These are phyloP conservation scores for Persicaria tinctoria DNA, from an alignment of 148 eudicot genomes.

Conservation along the genomic window DNA sequence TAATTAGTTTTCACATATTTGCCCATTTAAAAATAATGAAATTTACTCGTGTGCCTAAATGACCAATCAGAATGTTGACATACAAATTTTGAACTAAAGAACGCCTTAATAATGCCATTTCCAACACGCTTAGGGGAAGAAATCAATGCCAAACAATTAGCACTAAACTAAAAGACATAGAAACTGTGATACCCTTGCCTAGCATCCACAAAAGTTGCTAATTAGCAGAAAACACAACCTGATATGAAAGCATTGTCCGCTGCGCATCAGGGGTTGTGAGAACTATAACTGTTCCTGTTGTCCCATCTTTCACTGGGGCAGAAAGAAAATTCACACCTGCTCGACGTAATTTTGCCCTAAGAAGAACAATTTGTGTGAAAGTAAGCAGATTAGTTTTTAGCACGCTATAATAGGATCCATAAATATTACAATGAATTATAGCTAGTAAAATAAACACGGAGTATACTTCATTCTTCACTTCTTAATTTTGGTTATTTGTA, in stretches of 20 bases:
- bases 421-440: neutral
- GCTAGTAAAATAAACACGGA: neutral
- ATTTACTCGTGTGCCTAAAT: neutral
- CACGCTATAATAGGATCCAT: neutral
- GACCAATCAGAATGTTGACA: neutral
- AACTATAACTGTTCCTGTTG: slow-evolving; percentile 96
- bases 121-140: neutral
- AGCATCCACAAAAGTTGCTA: neutral
- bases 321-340: slow-evolving; percentile 94
- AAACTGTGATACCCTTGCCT: neutral
- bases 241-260: slow-evolving; percentile 99
- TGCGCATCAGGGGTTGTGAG: slow-evolving; percentile 98
- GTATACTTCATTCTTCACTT: neutral
- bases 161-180: neutral
- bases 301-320: slow-evolving; percentile 85
- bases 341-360: slow-evolving; percentile 68
- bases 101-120: neutral
- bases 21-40: neutral
- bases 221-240: slow-evolving; percentile 33
- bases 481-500: neutral
- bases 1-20: too few species aligned
- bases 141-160: neutral
- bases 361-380: neutral
- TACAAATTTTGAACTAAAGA: neutral
- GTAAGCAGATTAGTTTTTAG: slow-evolving; percentile 6